Base-by-base conservation (phyloP, 441 rosid species). In the Melastoma candidum region DNA sequence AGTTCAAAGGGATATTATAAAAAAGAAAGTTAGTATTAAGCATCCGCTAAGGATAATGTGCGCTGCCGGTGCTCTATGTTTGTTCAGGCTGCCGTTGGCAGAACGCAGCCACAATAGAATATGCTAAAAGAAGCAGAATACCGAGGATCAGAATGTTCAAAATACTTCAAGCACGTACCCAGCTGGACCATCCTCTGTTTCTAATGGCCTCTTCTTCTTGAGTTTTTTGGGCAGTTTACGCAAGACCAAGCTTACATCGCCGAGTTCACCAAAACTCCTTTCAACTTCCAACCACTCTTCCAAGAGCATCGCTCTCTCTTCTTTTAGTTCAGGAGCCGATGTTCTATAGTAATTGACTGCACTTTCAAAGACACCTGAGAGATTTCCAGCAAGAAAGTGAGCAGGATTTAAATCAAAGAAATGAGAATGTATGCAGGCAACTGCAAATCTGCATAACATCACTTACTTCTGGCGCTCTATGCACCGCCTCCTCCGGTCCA, bases 211-310 rank as follows among this genome's bases (percentile, higher is more conserved):
- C 75, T 83, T 82, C 81, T 76, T 83, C 68, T 88, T 85, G 49
- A 88, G 85, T 71, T 92, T 92, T 83, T 88, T 88, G 1, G 98
- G 98, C 48, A 79, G 65, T 60, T 85, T 85, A 3, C 82, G 46
- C 61, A 78, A 82, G 44, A 92, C 98, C 11, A 74, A 8, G 60
- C 82, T 70, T 7, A 84, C 77, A 62, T 92, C 77, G 46, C 94
- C 97, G 22, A 80, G 75, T 48, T 79, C 71, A 2, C 84, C 86
- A 57, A 73, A 85, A 63, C 81, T 61, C 9, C 43, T 71, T 77
- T 92, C 98, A 63, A 79, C 67, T 59, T 81, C 81, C 62, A 88
- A 66, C 97, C 97, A 92, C 67, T 88, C 94, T 52, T 92, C 89
- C 63, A 88, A 47, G 12, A 92, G 77, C 78, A 85, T 84, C 0